Conservation (phyloP, 2,329 filamentous ascomycete genomes). For the Xylaria multiplex region DNA sequence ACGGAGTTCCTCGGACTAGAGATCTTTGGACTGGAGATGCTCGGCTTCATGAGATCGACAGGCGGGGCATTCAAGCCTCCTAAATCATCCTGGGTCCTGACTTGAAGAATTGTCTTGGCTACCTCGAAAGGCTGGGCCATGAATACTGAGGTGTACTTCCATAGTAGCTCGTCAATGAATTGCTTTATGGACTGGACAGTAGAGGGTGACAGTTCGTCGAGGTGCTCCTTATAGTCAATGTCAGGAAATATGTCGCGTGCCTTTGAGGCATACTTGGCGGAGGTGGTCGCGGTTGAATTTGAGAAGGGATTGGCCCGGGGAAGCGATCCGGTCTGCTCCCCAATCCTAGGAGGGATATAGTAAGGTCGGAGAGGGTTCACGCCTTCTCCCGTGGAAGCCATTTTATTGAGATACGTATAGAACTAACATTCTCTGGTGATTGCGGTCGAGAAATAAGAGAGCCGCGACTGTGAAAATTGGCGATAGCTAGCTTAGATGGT, state of each 20-base stretch:
- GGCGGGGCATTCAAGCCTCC: conserved; percentile 49
- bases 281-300: conserved; percentile 51
- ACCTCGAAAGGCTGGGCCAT: conserved; percentile 97
- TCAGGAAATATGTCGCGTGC: conserved; percentile 89
- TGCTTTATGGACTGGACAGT: conserved; percentile 78
- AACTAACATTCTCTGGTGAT: conserved; percentile 28
- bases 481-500: too few species aligned
- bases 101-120: conserved; percentile 91
- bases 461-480: neutral
- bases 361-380: conserved; percentile 70
- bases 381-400: conserved; percentile 56
- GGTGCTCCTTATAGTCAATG: conserved; percentile 89
- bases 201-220: conserved; percentile 79
- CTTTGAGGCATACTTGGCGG: conserved; percentile 63
- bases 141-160: conserved; percentile 90
- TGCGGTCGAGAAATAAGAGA: neutral
- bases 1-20: conserved; percentile 49
- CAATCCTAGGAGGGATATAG: conserved; percentile 73
- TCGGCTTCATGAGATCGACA: conserved; percentile 46
- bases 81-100: conserved; percentile 66
- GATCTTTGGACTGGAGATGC: conserved; percentile 50
- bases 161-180: conserved; percentile 83
- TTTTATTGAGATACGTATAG: conserved; percentile 18
- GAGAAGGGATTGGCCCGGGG: conserved; percentile 58
- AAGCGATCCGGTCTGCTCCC: conserved; percentile 58